Evolutionary conservation across 2,329 filamentous ascomycete species (phyloP).

Genomic region (Aspergillus intermedius): DNA sequence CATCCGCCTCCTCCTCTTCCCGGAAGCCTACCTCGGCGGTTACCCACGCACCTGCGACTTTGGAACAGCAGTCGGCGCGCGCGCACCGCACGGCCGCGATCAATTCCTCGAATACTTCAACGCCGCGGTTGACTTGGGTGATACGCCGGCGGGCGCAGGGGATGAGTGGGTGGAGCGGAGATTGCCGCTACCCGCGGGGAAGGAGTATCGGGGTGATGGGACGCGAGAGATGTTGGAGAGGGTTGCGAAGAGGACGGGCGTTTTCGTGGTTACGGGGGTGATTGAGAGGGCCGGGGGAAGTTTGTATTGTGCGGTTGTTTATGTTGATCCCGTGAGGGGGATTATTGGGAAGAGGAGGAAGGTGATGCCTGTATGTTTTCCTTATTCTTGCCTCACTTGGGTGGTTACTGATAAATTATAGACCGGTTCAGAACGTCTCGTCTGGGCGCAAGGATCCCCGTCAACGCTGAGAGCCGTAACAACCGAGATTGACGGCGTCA

Average conservation of each 20-base stretch:
- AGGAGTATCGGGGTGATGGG: slow-evolving; percentile 59
- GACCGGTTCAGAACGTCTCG: slow-evolving; percentile 72
- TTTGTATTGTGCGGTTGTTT: slow-evolving; percentile 75
- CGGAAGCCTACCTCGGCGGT: slow-evolving; percentile 85
- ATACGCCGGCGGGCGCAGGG: slow-evolving; percentile 48
- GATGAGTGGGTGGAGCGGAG: slow-evolving; percentile 2
- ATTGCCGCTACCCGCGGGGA: slow-evolving; percentile 36
- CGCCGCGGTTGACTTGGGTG: slow-evolving; percentile 73
- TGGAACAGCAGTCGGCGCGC: slow-evolving; percentile 65
- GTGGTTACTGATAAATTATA: slow-evolving; percentile 18
- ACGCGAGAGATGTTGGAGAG: slow-evolving; percentile 73
- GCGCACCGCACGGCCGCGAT: slow-evolving; percentile 64
- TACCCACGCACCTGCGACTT: slow-evolving; percentile 80
- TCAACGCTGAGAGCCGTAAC: slow-evolving; percentile 72
- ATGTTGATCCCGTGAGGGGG: slow-evolving; percentile 68
- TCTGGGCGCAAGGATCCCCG: slow-evolving; percentile 83
- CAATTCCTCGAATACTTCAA: slow-evolving; percentile 79
- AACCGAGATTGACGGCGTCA: slow-evolving; percentile 70
- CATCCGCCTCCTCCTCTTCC: slow-evolving; percentile 72
- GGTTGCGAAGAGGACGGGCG: slow-evolving; percentile 67
- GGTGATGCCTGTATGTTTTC: slow-evolving; percentile 67
- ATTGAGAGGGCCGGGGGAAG: slow-evolving; percentile 77
- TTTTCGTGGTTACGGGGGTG: slow-evolving; percentile 73
- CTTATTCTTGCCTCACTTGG: neutral
- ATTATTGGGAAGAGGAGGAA: slow-evolving; percentile 80